Percentiles rank a stretch among this genome's conserved stretches.
Evolutionary conservation across 345 rosid species (phyloP).

Genomic region (Cardiospermum halicacabum): DNA sequence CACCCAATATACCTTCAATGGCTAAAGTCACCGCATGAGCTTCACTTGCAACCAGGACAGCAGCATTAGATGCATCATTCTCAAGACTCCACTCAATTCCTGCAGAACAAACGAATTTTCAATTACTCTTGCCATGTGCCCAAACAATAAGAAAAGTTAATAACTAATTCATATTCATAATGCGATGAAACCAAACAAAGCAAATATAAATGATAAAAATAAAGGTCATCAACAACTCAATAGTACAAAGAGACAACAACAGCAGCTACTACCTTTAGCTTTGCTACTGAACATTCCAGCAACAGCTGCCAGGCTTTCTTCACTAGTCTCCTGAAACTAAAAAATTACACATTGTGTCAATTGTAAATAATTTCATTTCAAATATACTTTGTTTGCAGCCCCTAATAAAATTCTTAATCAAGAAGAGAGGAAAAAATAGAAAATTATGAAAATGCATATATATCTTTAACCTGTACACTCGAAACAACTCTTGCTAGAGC

Average conservation of each 20-base stretch:
- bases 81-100: slow-evolving; percentile 99
- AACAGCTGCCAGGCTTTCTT: slow-evolving; percentile 92
- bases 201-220: background rate
- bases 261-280: slow-evolving; percentile 74
- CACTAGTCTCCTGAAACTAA: slow-evolving; percentile 92
- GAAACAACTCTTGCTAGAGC: slow-evolving; percentile 97
- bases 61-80: slow-evolving; percentile 93
- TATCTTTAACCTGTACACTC: slow-evolving; percentile 69
- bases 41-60: slow-evolving; percentile 98
- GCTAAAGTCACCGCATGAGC: slow-evolving; percentile 96
- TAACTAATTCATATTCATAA: background rate
- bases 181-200: background rate
- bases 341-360: slow-evolving; percentile 16
- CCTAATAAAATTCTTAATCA: background rate
- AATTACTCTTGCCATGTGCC: slow-evolving; percentile 6
- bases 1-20: slow-evolving; percentile 91
- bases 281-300: slow-evolving; percentile 99
- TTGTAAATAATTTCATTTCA: slow-evolving; percentile 19
- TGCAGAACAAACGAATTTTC: slow-evolving; percentile 26
- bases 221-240: slow-evolving; percentile 3
- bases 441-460: slow-evolving; percentile 6
- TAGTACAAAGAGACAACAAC: slow-evolving; percentile 3
- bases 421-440: background rate
- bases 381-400: background rate
- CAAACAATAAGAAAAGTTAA: background rate